phyloP scores from a whole-genome alignment of 768 basidiomycete genomes.

The Strobilomyces confusus region DNA sequence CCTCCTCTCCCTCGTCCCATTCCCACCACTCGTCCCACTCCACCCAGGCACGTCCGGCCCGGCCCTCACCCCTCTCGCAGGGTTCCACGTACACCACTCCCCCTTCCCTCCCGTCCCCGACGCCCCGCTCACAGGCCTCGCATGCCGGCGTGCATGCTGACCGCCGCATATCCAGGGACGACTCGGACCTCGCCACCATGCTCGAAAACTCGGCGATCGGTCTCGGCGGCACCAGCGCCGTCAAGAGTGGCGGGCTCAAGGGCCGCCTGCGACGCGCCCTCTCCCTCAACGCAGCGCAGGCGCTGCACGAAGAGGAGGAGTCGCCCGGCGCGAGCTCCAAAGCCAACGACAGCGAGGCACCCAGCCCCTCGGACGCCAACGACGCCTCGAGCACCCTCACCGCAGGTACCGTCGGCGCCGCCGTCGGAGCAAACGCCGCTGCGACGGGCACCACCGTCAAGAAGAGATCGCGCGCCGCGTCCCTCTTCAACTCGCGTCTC shows the following conservation, averaged over 20 bases:
- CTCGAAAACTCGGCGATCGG: conserved; percentile 40
- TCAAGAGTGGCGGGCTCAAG: conserved; percentile 70
- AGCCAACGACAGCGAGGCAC: conserved; percentile 31
- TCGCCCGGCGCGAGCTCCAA: conserved; percentile 9
- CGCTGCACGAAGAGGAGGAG: conserved; percentile 48
- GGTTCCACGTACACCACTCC: conserved; percentile 25
- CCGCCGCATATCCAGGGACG: conserved; percentile 75
- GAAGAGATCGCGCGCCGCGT: conserved; percentile 68
- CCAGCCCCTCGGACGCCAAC: conserved; percentile 22
- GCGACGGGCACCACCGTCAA: conserved; percentile 39
- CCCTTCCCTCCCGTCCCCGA: conserved; percentile 9
- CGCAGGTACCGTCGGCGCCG: conserved; percentile 32
- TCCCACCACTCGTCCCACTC: conserved; percentile 25
- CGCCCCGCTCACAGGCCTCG: conserved; percentile 25
- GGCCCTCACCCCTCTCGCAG: conserved; percentile 30
- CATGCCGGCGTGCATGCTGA: conserved; percentile 55
- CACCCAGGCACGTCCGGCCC: conserved; percentile 22
- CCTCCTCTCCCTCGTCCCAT: conserved; percentile 27
- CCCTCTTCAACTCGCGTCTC: conserved; percentile 82
- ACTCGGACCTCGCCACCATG: conserved; percentile 63
- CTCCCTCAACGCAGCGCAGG: conserved; percentile 55
- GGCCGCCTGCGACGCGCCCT: conserved; percentile 71
- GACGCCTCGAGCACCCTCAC: conserved; percentile 36
- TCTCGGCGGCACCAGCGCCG: conserved; percentile 27
- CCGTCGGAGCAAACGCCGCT: conserved; percentile 12